These are phyloP conservation scores for Phyllosticta paracitricarpa DNA, from an alignment of 2,329 filamentous ascomycete species.

Conservation along the genomic window DNA sequence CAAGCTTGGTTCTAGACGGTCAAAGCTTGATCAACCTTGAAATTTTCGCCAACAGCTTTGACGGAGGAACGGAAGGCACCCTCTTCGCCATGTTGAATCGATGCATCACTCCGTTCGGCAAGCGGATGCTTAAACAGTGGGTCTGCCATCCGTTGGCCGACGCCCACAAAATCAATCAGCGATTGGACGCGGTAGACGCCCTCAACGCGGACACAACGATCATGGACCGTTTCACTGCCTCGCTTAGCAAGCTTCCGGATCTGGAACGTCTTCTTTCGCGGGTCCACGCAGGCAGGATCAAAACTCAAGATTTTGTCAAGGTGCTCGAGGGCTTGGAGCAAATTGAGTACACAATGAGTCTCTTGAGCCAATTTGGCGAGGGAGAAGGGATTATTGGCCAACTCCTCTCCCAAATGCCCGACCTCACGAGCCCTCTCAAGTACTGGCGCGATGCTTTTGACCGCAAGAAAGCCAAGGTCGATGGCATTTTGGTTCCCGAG, in stretches of 20 bases:
- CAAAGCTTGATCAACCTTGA: conserved; percentile 98
- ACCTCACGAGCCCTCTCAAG: conserved; percentile 61
- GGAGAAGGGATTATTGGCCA: conserved; percentile 76
- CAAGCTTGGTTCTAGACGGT: conserved; percentile 84
- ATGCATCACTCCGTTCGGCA: conserved; percentile 93
- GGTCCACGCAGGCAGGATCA: conserved; percentile 85
- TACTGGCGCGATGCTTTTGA: conserved; percentile 94
- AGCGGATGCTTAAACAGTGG: conserved; percentile 93
- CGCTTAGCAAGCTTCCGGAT: conserved; percentile 86
- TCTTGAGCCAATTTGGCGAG: conserved; percentile 64
- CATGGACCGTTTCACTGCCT: conserved; percentile 78
- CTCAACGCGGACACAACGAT: conserved; percentile 73
- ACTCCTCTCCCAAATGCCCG: conserved; percentile 75
- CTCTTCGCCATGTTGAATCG: conserved; percentile 85
- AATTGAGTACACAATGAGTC: conserved; percentile 84
- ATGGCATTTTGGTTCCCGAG: conserved; percentile 75
- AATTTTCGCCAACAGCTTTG: conserved; percentile 85
- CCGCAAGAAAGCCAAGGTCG: conserved; percentile 63
- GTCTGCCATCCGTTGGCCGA: conserved; percentile 91
- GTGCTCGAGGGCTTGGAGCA: conserved; percentile 96
- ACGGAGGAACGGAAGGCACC: conserved; percentile 76
- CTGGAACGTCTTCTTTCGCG: conserved; percentile 88
- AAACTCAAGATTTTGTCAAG: conserved; percentile 81
- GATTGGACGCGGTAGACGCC: conserved; percentile 87
- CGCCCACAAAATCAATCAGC: conserved; percentile 78